phyloP scores from a whole-genome alignment of 495 filamentous ascomycete genomes.

The Penicillium cataractarum region DNA sequence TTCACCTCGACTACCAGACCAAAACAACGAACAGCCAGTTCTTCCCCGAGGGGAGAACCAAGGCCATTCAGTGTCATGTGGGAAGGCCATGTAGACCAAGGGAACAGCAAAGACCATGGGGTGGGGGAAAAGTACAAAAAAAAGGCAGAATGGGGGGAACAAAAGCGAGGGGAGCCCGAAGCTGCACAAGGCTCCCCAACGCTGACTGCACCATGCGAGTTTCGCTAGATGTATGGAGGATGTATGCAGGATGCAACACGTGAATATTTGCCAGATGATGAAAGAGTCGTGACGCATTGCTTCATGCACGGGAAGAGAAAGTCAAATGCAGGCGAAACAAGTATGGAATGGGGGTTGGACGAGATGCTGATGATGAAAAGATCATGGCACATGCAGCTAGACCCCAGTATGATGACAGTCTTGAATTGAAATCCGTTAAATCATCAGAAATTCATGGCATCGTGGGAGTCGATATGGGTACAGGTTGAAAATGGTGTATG shows the following conservation, averaged over 20 bases:
- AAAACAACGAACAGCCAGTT: conserved; percentile 7
- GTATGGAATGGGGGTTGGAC: conserved; percentile 17
- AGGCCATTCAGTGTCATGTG: conserved; percentile 4
- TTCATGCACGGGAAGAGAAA: conserved; percentile 21
- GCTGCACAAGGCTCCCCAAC: conserved; percentile 8
- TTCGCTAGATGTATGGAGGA: conserved; percentile 19
- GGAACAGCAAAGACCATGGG: conserved; percentile 12
- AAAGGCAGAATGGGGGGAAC: conserved; percentile 16
- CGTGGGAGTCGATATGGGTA: conserved; percentile 51
- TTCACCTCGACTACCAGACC: conserved; percentile 8
- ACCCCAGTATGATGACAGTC: conserved; percentile 38
- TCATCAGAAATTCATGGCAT: conserved; percentile 51
- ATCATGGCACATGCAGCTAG: conserved; percentile 37
- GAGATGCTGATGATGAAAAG: conserved; percentile 32
- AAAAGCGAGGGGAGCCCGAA: conserved; percentile 13
- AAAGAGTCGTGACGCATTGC: conserved; percentile 28
- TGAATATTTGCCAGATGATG: conserved; percentile 17
- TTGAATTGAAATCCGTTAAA: conserved; percentile 44
- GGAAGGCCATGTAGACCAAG: conserved; percentile 3
- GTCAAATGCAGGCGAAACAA: conserved; percentile 18
- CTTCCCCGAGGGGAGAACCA: not conserved
- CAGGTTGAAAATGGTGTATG: conserved; percentile 34
- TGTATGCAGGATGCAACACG: conserved; percentile 30
- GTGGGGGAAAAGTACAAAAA: conserved; percentile 21
- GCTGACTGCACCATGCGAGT: conserved; percentile 20